Base-by-base conservation (phyloP, 768 basidiomycete species). In the Mycena metata region DNA sequence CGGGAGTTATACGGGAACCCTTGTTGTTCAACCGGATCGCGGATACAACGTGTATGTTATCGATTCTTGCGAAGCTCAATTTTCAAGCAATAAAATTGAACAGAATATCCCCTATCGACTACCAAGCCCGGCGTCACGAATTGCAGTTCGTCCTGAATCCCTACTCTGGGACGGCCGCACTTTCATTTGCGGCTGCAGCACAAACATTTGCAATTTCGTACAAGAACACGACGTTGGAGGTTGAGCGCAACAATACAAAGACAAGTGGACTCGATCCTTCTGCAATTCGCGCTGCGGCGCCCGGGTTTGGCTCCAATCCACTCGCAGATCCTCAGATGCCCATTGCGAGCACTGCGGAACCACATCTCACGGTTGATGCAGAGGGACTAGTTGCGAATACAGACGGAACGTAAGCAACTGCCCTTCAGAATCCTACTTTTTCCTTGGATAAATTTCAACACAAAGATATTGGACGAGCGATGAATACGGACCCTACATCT, bases 401-500 rank as follows among this genome's bases (percentile, higher is more conserved):
- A 0, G 90, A 92, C 69, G 90, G 90, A 71, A 85, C 84, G 87
- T 88, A 65, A 60, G 85, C 77, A 3, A 3, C 35, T 11, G 47
- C 39, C 3, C 49, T 36, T 43, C 30, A 21, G 41, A 1, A 26
- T 19, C 39, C 3, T 30, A 26, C 47, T 35, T 15, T 7, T 17
- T 23, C n/a, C 9, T 45, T 19, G 62, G 7, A 54, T 21, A 49
- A n/a, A n/a, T 36, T 39, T 39, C 39, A 39, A 15, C 39, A 30
- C 30, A 30, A 30, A 89, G 88, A 0, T 89, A 83, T 77, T 91
- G 88, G 89, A 80, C 87, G 35, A 88, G 87, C 71, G 91, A 91
- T 73, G 90, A 91, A 78, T 91, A 91, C 69, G 90, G 89, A 1
- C 88, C 89, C 4, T 88, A 89, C 72, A 87, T 91, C 69, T 89